These are phyloP conservation scores for Allium cepa DNA, from an alignment of 106 monocot genomes.

Conservation along the genomic window DNA sequence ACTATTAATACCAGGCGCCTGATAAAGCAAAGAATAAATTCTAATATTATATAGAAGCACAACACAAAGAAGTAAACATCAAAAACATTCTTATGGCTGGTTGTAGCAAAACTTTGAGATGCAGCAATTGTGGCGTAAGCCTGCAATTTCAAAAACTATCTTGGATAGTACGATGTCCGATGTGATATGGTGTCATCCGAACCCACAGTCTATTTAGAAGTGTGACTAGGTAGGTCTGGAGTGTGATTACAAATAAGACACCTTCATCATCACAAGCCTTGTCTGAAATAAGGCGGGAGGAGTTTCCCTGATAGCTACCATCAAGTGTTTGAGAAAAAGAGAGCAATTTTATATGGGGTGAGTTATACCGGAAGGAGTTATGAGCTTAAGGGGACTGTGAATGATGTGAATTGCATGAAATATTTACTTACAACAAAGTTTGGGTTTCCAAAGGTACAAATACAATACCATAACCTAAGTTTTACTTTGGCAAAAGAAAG, in stretches of 20 bases:
- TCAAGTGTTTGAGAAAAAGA: conserved; percentile 19
- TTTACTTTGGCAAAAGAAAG: no score
- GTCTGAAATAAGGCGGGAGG: background rate
- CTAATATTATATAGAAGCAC: no score
- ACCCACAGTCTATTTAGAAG: no score
- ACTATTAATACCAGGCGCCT: no score
- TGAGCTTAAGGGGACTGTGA: conserved; percentile 76
- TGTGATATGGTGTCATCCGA: conserved; percentile 20
- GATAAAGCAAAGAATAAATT: no score
- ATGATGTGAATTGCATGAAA: no score
- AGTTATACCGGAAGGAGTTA: conserved; percentile 29
- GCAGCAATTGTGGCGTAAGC: no score
- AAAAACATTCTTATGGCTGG: background rate
- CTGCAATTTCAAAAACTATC: conserved; percentile 12
- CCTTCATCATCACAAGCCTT: no score
- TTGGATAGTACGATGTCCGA: conserved; percentile 16
- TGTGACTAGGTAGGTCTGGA: no score
- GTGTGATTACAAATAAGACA: no score
- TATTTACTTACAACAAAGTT: conserved; percentile 21
- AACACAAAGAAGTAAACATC: no score
- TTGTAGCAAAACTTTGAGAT: conserved; percentile 4
- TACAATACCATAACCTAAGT: no score
- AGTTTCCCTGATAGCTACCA: conserved; percentile 21
- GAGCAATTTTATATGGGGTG: conserved; percentile 46
- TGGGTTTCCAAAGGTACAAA: conserved; percentile 34